These are phyloP conservation scores for Nemania sp. DNA, from an alignment of 2,329 filamentous ascomycete species.

Conservation along the genomic window DNA sequence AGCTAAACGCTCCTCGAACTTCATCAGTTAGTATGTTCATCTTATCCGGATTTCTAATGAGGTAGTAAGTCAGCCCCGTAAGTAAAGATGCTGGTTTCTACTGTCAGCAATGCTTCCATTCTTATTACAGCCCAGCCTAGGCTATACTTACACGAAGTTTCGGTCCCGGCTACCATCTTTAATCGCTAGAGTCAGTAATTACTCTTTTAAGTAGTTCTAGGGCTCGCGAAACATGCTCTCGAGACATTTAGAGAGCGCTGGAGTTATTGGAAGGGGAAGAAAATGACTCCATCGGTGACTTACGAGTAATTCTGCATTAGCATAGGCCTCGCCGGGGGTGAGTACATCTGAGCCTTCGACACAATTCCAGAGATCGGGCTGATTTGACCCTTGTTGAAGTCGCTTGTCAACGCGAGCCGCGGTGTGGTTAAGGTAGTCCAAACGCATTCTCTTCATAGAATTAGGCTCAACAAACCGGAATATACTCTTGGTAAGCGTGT, in stretches of 20 bases:
- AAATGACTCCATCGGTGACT: too few species aligned
- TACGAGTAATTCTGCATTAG: conserved; percentile 40
- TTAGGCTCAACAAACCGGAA: conserved; percentile 21
- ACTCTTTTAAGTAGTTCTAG: too few species aligned
- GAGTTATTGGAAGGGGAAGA: too few species aligned
- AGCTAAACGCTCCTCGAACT: conserved; percentile 21
- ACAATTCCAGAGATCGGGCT: conserved; percentile 47
- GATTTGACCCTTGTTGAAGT: conserved; percentile 20
- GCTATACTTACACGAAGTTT: conserved; percentile 36
- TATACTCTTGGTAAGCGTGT: background rate
- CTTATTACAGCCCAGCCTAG: background rate
- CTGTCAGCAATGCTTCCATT: conserved; percentile 9
- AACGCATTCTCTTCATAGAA: conserved; percentile 16
- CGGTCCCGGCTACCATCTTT: conserved; percentile 41
- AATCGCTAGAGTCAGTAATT: too few species aligned
- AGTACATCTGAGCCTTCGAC: conserved; percentile 39
- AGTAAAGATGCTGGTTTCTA: conserved; percentile 32
- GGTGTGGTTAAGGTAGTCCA: conserved; percentile 25
- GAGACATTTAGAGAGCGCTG: too few species aligned
- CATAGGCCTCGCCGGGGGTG: conserved; percentile 36
- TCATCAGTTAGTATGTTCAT: conserved; percentile 22
- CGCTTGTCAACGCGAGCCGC: conserved; percentile 23
- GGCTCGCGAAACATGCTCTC: too few species aligned
- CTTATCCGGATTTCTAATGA: conserved; percentile 24
- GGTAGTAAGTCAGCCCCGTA: conserved; percentile 26